Evolutionary conservation across 371 early-diverging fungal genomes (phyloP).

Genomic region (Syncephalis fuscata): DNA sequence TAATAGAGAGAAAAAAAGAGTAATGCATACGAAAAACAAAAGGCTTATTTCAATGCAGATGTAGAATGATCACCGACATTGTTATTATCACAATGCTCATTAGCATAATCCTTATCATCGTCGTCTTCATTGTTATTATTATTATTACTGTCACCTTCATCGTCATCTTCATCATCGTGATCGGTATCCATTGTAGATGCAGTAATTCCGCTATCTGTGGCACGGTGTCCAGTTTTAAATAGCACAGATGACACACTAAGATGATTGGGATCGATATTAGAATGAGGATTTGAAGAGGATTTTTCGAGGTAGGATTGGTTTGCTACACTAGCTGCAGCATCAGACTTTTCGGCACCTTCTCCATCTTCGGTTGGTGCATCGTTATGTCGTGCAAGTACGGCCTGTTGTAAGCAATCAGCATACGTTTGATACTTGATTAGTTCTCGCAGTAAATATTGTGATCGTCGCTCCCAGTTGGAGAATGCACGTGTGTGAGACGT

Average conservation of each 20-base stretch:
- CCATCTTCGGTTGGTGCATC: slow-evolving; percentile 1
- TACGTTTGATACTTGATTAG: slow-evolving; percentile 82
- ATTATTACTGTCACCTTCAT: background rate
- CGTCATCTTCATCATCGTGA: background rate
- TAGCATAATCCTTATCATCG: no score
- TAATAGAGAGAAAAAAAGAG: no score
- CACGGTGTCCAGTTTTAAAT: slow-evolving; percentile 2
- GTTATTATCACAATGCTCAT: no score
- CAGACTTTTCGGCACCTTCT: background rate
- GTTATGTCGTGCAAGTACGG: slow-evolving; percentile 12
- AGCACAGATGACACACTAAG: slow-evolving; percentile 6
- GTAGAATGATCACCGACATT: background rate
- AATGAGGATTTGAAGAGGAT: background rate
- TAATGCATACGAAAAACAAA: no score
- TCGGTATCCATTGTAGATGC: background rate
- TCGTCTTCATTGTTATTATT: no score
- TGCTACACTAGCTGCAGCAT: no score
- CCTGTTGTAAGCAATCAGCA: slow-evolving; percentile 48
- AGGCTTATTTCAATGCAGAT: no score
- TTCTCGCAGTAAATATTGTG: slow-evolving; percentile 68
- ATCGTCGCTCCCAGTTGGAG: slow-evolving; percentile 75
- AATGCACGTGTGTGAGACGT: slow-evolving; percentile 45
- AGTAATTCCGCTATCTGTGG: background rate
- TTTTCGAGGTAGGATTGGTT: no score
- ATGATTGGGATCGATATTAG: slow-evolving; percentile 1